Base-by-base conservation (phyloP, 1,284 basidiomycete genomes). In the Boletellus deceptivus region DNA sequence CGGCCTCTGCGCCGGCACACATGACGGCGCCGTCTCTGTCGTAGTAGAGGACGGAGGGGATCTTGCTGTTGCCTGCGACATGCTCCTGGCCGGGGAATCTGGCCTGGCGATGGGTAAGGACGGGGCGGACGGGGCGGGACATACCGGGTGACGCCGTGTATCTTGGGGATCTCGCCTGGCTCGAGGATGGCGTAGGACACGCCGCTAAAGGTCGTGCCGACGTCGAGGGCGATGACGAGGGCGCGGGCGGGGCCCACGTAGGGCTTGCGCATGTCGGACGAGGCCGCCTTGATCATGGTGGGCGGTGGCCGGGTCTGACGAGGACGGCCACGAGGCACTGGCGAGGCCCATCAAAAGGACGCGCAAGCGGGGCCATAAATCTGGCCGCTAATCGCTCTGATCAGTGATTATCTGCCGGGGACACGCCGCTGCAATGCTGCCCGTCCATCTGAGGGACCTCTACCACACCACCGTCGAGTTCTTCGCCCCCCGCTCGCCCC, bases 11-110 rank as follows among this genome's bases (percentile, higher is more conserved):
- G 16, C 87, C 88, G 17, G 84, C 85, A 41, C 79, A 84, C 69
- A 78, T 79, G 72, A 89, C 75, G 53, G 69, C 72, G 11, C 86
- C 86, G 42, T 73, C 60, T 54, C 68, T 71, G 61, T 89, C 83
- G 58, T 89, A 89, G 65, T 82, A 88, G 66, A 89, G 76, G 24
- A 86, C 68, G 22, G 87, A 82, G 40, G 88, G 86, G 60, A 90
- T 89, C 72, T 90, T 90, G 51, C 84, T 82, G 65, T 88, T 89
- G 43, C 88, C 87, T n/a, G 82, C 86, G 46, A 86, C 84, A 75
- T 89, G 84, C 69, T 89, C 86, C 68, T 90, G 87, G 18, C 86
- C 86, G 8, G 86, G 86, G 55, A 88, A 89, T 55, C 86, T 88
- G 54, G 34, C 52, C 44, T 46, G 50, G 56, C 27, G 54, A 52